Evolutionary conservation across 768 basidiomycete genomes (phyloP), one percentile per base, ranked within the genome.

Genomic region (Daedaleopsis sinensis): DNA sequence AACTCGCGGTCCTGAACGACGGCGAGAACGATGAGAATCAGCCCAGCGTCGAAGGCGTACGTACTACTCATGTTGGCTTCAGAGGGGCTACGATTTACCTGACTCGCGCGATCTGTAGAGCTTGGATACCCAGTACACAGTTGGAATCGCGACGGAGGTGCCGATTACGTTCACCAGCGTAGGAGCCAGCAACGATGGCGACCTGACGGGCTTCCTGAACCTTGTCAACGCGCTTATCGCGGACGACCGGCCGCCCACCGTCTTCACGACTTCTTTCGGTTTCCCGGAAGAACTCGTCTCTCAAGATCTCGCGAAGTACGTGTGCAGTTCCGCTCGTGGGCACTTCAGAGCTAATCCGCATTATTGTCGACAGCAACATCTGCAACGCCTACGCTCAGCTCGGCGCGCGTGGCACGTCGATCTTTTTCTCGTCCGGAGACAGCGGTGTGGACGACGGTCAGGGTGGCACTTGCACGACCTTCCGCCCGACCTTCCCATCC

Each of bases 361-460:
- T 7, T 32, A 3, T 3, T 32, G 27, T 32, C 3, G 4, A 39
- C 53, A 72, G 69, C 27, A 46, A 47, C 39, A 48, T 73, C 9
- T 74, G 71, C 68, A 70, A 67, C 44, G 72, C 66, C 5, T 71
- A 69, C 52, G 65, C 57, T 21, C 66, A 68, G 52, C 69, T 72
- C 32, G 68, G 72, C 39, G 72, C 73, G 10, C 71, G 71, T 27
- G 73, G 74, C 27, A 65, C 65, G 12, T 71, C 73, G 47, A 65
- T 75, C 53, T 60, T 75, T 35, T 73, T 74, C 56, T 66, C 71
- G 1, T 74, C 75, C 13, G 73, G 73, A 12, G 72, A 74, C 57
- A 67, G 68, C 35, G 74, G 74, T 55, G 72, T 73, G 38, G 61
- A 65, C 21, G 37, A 60, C 46, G 71, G 70, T 62, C 49, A 37